A percentile compares a stretch with the other conserved stretches of the same genome.
Conservation (phyloP, 768 basidiomycete genomes). For the Lentinula boryana region DNA sequence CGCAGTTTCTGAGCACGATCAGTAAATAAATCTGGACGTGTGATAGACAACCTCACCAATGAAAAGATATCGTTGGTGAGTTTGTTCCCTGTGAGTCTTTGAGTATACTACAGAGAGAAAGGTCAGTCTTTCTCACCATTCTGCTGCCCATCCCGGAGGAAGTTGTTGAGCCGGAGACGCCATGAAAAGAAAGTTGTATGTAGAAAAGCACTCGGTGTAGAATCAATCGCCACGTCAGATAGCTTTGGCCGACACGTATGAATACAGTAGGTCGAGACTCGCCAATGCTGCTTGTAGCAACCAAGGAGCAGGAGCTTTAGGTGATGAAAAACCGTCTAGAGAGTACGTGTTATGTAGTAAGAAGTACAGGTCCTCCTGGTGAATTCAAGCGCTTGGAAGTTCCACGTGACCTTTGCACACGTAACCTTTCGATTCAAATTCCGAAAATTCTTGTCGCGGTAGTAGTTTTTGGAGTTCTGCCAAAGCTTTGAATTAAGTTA, state of each 20-base stretch:
- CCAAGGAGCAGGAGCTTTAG: background rate
- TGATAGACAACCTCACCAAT: slow-evolving; percentile 55
- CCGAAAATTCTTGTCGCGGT: no score
- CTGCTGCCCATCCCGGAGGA: slow-evolving; percentile 89
- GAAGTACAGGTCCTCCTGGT: background rate
- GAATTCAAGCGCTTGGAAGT: background rate
- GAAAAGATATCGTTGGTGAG: slow-evolving; percentile 80
- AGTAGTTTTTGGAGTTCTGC: no score
- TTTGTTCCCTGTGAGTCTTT: slow-evolving; percentile 58
- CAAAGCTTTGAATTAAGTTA: no score
- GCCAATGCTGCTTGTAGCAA: background rate
- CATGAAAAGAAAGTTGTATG: slow-evolving; percentile 22
- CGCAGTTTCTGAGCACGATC: slow-evolving; percentile 58
- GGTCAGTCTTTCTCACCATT: slow-evolving; percentile 64
- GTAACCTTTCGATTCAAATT: background rate
- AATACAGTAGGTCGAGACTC: background rate
- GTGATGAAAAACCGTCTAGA: background rate
- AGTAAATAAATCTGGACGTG: slow-evolving; percentile 7
- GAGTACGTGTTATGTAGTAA: background rate
- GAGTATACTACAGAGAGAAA: background rate
- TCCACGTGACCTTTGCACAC: background rate
- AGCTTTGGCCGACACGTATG: slow-evolving; percentile 5
- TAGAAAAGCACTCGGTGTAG: slow-evolving; percentile 6
- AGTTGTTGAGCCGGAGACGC: slow-evolving; percentile 58
- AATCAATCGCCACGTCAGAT: slow-evolving; percentile 6